Conservation (phyloP, 164 flowering plant genomes). For the Hamamelis virginiana region DNA sequence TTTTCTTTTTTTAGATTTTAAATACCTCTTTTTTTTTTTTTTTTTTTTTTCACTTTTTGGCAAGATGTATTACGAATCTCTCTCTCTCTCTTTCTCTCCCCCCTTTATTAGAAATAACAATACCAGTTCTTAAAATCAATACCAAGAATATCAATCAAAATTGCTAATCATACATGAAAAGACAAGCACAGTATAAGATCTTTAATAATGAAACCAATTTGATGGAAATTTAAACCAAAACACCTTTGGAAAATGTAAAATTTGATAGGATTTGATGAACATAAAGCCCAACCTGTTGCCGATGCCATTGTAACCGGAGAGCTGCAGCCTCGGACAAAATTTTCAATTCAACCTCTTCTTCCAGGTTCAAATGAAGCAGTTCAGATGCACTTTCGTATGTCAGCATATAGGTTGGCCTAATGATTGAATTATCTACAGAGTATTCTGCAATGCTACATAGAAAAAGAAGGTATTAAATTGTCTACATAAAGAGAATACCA, state of each 20-base stretch:
- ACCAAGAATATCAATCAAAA: no score
- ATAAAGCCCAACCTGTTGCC: slow-evolving; percentile 65
- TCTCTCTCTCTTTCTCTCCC: no score
- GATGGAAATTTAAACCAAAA: background rate
- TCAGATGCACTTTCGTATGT: slow-evolving; percentile 96
- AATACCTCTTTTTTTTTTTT: no score
- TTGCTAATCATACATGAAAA: no score
- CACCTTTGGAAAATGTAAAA: background rate
- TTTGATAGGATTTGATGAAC: no score
- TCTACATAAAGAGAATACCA: slow-evolving; percentile 9
- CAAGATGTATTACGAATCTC: no score
- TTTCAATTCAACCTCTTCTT: slow-evolving; percentile 81
- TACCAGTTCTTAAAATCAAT: no score
- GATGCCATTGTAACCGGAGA: slow-evolving; percentile 79
- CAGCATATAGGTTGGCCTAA: slow-evolving; percentile 93
- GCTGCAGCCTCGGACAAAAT: slow-evolving; percentile 81
- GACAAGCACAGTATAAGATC: background rate
- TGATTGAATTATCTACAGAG: slow-evolving; percentile 67
- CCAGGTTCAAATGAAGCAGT: slow-evolving; percentile 80
- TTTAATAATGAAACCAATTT: background rate
- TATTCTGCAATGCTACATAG: slow-evolving; percentile 83
- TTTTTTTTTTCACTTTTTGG: no score
- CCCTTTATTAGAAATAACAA: no score
- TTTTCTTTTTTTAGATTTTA: no score
- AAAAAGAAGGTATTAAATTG: slow-evolving; percentile 15